phyloP scores from a whole-genome alignment of 2,329 filamentous ascomycete species.

The Curvularia eragrostidis region DNA sequence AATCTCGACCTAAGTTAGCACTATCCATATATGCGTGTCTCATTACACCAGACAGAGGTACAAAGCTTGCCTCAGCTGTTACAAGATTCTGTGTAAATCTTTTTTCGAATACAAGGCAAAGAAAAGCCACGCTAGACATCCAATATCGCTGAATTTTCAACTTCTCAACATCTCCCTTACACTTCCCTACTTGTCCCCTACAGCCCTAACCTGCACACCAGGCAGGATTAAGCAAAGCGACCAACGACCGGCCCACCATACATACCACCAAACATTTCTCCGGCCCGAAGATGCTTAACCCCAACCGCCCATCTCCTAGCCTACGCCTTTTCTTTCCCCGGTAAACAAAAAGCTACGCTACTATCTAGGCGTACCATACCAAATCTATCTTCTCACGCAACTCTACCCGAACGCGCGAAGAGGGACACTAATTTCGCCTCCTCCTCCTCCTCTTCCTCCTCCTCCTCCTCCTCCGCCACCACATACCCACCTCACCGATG shows the following conservation, averaged over 20 bases:
- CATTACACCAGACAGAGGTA: not conserved
- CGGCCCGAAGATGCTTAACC: not conserved
- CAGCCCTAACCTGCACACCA: not conserved
- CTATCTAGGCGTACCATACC: too few relatives aligned
- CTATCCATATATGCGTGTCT: not conserved
- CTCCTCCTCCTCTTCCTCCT: too few relatives aligned
- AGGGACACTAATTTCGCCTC: too few relatives aligned
- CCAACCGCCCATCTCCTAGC: not conserved
- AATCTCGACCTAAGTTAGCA: not conserved
- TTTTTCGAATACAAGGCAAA: not conserved
- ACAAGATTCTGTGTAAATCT: not conserved
- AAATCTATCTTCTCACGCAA: too few relatives aligned
- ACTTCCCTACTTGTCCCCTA: not conserved
- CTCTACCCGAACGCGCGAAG: too few relatives aligned
- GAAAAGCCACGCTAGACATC: too few relatives aligned
- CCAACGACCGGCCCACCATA: too few relatives aligned
- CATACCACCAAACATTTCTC: not conserved
- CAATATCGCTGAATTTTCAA: too few relatives aligned
- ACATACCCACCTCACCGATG: too few relatives aligned
- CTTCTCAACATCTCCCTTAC: too few relatives aligned
- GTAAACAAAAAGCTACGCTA: not conserved
- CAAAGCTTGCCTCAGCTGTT: not conserved
- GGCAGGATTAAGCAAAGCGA: not conserved
- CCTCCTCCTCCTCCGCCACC: too few relatives aligned
- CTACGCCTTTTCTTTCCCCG: not conserved